Base-by-base conservation (phyloP, 345 rosid species). In the Syzygium aromaticum region DNA sequence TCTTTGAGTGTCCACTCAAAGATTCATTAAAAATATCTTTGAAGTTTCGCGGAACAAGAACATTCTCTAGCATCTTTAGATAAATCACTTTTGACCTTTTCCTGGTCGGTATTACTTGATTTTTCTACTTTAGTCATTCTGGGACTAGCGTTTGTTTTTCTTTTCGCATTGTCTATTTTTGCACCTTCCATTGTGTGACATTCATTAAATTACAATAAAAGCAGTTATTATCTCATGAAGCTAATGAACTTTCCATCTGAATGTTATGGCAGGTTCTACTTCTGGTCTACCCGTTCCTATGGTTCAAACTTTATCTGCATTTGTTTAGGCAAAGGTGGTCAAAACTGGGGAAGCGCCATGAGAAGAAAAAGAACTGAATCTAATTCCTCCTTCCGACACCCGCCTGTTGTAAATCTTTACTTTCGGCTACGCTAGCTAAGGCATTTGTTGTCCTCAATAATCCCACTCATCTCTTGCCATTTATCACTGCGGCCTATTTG, bases 221-320 rank as follows among this genome's bases (percentile, higher is more conserved):
- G 46, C 49, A 38, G 25, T 73, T 73, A 21, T 73, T 73, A 17
- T 73, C 27, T 73, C 14, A 17, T 3, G 49, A 33, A 28, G 85
- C 21, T 84, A 33, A 49, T 49, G 85, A 27, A 51, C 59, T 16
- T 53, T 52, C 51, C 61, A 27, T 88, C 85, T 90, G 87, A 53
- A 49, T 33, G 17, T 52, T 27, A 86, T 25, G 52, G 25, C 94
- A 96, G 98, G 97, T 84, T 87, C 16, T 92, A 51, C 94, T 97
- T 88, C 77, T 94, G 84, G 51, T 91, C 82, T 97, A 96, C 84
- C 99, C 98, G 14, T 92, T 97, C 89, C 92, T 92, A 77, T 95
- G 96, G 97, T 86, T 95, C 87, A 96, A 92, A 85, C 96, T 96
- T 73, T 96, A 95, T 92, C 88, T 92, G 84, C 94, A 95, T 89